Conservation (phyloP, 1,284 basidiomycete species). For the Bjerkandera adusta region DNA sequence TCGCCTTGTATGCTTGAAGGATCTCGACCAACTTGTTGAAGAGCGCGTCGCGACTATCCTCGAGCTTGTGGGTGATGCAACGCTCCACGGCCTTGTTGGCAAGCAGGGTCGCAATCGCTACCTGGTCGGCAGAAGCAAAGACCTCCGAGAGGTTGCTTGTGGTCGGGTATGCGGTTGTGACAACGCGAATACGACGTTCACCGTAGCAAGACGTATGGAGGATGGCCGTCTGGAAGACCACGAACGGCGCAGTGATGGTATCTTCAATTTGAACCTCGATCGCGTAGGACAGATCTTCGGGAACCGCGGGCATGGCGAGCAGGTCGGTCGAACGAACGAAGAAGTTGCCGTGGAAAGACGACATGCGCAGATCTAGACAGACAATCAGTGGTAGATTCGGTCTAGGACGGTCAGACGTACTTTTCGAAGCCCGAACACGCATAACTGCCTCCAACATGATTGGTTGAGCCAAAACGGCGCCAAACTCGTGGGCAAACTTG, state of each 20-base stretch:
- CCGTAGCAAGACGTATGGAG: constrained; percentile 96
- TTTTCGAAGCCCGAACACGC: constrained; percentile 93
- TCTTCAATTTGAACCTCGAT: constrained; percentile 99
- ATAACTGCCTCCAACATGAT: constrained; percentile 98
- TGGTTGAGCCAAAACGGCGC: constrained; percentile 88
- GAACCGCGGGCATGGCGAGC: constrained; percentile 94
- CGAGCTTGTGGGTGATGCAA: constrained; percentile 85
- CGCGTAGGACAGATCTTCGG: constrained; percentile 94
- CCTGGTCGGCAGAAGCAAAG: constrained; percentile 93
- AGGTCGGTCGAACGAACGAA: constrained; percentile 98
- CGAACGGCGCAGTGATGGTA: constrained; percentile 88
- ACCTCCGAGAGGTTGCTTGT: constrained; percentile 92
- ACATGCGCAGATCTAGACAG: constrained; percentile 82
- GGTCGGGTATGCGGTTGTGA: constrained; percentile 91
- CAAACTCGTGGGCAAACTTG: constrained; percentile 98
- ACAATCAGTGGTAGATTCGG: neutral
- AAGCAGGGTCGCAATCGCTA: constrained; percentile 86
- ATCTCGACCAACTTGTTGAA: constrained; percentile 92
- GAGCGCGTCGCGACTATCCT: constrained; percentile 91
- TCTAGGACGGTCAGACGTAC: constrained; percentile 35
- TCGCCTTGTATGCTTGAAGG: constrained; percentile 90
- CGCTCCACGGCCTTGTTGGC: constrained; percentile 98
- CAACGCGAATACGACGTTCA: constrained; percentile 95
- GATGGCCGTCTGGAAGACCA: constrained; percentile 95
- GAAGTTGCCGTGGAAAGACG: constrained; percentile 99